Evolutionary conservation across 306 rosid species (phyloP).

Genomic region (Alnus rubra): DNA sequence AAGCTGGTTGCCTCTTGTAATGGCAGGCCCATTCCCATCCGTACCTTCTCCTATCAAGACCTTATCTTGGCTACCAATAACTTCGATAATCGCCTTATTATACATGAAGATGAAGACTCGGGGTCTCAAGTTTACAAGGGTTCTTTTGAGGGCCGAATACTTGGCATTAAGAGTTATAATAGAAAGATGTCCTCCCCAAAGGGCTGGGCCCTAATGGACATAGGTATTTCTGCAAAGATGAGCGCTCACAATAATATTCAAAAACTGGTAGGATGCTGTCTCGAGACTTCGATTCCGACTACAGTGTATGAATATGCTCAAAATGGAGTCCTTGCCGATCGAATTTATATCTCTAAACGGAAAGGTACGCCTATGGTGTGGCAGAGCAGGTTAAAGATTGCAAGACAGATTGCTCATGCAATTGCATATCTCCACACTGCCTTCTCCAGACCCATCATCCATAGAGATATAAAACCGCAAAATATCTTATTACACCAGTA

Average conservation of each 20-base stretch:
- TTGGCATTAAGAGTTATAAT: neutral
- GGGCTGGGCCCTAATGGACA: neutral
- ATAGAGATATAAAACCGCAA: neutral
- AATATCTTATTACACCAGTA: conserved; percentile 13
- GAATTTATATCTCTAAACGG: neutral
- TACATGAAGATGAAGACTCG: too few species aligned
- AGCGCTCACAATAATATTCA: neutral
- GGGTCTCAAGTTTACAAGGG: neutral
- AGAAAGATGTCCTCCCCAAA: too few species aligned
- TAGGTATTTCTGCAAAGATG: neutral
- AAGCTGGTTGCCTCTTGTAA: neutral
- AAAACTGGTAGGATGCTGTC: neutral
- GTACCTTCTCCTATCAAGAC: neutral
- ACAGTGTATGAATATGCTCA: neutral
- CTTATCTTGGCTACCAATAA: neutral
- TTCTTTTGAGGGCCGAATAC: neutral
- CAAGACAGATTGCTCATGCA: neutral
- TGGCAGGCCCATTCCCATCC: neutral
- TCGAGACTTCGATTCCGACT: neutral
- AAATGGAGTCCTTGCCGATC: neutral
- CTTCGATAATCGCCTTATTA: neutral
- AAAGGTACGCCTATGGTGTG: neutral
- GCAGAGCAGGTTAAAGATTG: neutral
- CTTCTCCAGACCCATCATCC: conserved; percentile 4
- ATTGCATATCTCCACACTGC: neutral